Base-by-base conservation (phyloP, 2,329 filamentous ascomycete genomes). In the Diaporthe vexans region DNA sequence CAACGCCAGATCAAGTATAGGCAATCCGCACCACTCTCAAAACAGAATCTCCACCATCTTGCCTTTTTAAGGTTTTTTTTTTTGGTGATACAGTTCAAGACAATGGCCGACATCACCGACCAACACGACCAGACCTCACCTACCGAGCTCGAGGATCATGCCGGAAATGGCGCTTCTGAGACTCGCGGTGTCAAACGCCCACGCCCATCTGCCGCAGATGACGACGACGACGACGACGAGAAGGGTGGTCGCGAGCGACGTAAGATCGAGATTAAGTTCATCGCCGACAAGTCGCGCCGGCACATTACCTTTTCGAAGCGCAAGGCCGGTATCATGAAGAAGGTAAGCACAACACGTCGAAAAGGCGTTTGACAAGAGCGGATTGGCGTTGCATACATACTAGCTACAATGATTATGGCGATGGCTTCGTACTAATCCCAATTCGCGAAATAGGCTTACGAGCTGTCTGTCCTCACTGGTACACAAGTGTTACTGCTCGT, bases 191-290 rank as follows among this genome's bases (percentile, higher is more conserved):
- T 95, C 86, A 98, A 98, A 90, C 95, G 96, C 80, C 91, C 90
- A 84, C 94, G 97, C 82, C 92, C 94, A 77, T 93, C 93, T 79
- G 90, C 92, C 71, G 92, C 92, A 81, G 96, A 98, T 83, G 97
- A 98, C 83, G 97, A 98, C 79, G 96, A 98, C 78, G 97, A 98
- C 78, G 95, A 98, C 80, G 95, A 98, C 80, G 96, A 98, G 85
- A 98, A 98, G 91, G 95, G 95, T 77, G 95, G 95, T 82, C 95
- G 97, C 85, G 97, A 98, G 91, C 93, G 97, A 83, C 93, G 97
- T 87, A 99, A 99, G 93, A 99, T 99, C 81, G 97, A 99, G 87
- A 99, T 99, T 88, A 99, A 99, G 91, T 99, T 99, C 88, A 99
- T 99, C 85, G 96, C 95, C 86, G 97, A 99, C 87, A 99, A 99